Base-by-base conservation (phyloP, 2,329 filamentous ascomycete species). In the Aureobasidium sp. region DNA sequence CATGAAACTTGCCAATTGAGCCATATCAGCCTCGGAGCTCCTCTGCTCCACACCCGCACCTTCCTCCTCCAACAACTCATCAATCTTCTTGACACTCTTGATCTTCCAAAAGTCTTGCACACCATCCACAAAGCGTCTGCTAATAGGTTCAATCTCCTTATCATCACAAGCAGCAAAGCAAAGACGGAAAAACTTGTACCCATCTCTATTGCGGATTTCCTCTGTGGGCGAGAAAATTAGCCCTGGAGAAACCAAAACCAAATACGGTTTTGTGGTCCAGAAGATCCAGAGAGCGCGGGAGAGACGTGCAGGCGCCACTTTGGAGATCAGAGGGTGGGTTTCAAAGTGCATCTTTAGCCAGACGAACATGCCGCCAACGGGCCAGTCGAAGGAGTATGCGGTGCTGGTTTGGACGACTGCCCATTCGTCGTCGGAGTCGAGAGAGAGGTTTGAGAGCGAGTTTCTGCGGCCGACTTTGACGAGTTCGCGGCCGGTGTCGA, bases 351-450 rank as follows among this genome's bases (percentile, higher is more conserved):
- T 75, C 61, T 83, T 81, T 3, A 96, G 69, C 92, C 92, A 97
- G 61, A 95, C 75, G 73, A 96, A 97, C 91, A 97, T 97, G 70
- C 92, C 92, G 39, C 87, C 92, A 32, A 88, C 83, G 1, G 92
- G 91, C 81, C 89, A 91, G 67, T 82, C 75, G 70, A 95, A 96
- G 48, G 86, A 83, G 73, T 87, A 89, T 66, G 96, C 82, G 63
- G 82, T 80, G 1, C 83, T 87, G 75, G 89, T 91, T 68, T 86
- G 85, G 51, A 95, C 81, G 63, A 92, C 82, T 63, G 86, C 83
- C 86, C 89, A 94, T 62, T 89, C 88, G 44, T 82, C 75, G 25
- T 78, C 68, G n/a, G 68, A 66, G 42, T 66, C 63, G 29, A 65
- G 11, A 0, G 80, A 76, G 50, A 61, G 62, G n/a, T 54, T 67